Base-by-base conservation (phyloP, 202 grass and related monocot species). In the Brachypodium distachyon region DNA sequence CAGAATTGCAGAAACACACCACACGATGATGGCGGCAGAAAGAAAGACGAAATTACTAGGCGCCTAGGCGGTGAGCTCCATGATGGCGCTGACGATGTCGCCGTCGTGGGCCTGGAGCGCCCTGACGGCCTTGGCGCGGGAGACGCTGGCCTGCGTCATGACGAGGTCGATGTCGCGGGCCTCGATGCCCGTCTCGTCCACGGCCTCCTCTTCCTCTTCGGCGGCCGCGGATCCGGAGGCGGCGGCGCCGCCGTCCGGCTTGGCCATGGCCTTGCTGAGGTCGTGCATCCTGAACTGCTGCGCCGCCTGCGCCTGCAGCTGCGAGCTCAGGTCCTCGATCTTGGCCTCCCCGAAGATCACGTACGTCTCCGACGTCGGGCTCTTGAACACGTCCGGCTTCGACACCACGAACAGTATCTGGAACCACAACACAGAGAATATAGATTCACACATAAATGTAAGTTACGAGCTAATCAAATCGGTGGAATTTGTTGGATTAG, bases 321-420 rank as follows among this genome's bases (percentile, higher is more conserved):
- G 93, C 7, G 93, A 92, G 61, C 93, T 96, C 37, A 90, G 83
- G 76, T 96, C 89, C 81, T 92, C 93, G 39, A 92, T 92, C 86
- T 96, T 96, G 41, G 93, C 93, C 87, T 96, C 93, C 1, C 93
- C 93, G 83, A 96, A 96, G 62, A 96, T 92, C 12, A 96, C 84
- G 60, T 96, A 96, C 31, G 89, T 96, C 83, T 96, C 93, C 8
- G 89, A 92, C 18, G 90, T 92, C 8, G 89, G 93, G 66, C 93
- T 96, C 87, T 92, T 96, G 87, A 96, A 96, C 3, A 96, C 93
- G 64, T 96, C 89, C 32, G 93, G 93, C 72, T 96, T 96, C 1
- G 90, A 96, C 38, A 96, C 86, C 53, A 92, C 87, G 52, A 92
- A 96, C 79, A 96, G 36, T 64, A 96, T 92, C 93, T 96, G 86